A percentile compares a stretch with the other conserved stretches of the same genome.
These are phyloP conservation scores for Haplosporangium sp. DNA, from an alignment of 371 early-diverging fungal genomes.

Conservation along the genomic window DNA sequence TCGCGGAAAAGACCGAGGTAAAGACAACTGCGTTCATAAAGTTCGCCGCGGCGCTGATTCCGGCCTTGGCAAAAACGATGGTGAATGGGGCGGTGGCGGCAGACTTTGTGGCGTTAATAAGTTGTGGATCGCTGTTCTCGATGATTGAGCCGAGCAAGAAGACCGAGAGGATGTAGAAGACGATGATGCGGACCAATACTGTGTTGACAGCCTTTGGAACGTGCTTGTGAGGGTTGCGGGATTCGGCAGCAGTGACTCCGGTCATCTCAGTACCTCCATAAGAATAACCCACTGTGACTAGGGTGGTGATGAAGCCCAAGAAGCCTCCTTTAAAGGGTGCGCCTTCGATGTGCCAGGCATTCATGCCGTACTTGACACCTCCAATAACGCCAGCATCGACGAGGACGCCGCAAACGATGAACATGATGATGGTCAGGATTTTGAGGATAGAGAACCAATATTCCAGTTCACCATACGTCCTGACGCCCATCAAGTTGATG, in stretches of 20 bases:
- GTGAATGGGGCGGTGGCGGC: conserved; percentile 72
- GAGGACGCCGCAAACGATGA: conserved; percentile 75
- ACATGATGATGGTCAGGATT: conserved; percentile 72
- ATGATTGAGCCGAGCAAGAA: conserved; percentile 75
- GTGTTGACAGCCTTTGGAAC: conserved; percentile 73
- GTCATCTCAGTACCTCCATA: conserved; percentile 82
- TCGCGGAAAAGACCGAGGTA: conserved; percentile 67
- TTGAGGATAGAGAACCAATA: conserved; percentile 81
- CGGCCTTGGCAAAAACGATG: conserved; percentile 69
- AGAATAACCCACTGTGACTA: conserved; percentile 78
- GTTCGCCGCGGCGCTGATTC: conserved; percentile 59
- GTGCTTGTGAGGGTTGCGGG: conserved; percentile 72
- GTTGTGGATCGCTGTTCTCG: conserved; percentile 64
- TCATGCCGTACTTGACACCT: conserved; percentile 58
- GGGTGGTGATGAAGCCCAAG: conserved; percentile 68
- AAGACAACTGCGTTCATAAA: conserved; percentile 71
- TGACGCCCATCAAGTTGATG: conserved; percentile 74
- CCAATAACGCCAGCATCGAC: conserved; percentile 61
- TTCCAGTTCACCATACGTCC: conserved; percentile 79
- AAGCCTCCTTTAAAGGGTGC: conserved; percentile 76
- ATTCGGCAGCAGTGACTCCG: conserved; percentile 80
- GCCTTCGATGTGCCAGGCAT: conserved; percentile 68
- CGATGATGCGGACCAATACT: conserved; percentile 75
- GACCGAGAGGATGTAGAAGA: conserved; percentile 74
- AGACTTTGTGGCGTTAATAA: conserved; percentile 53